phyloP scores from a whole-genome alignment of 2,329 filamentous ascomycete species.

The Apiospora saccharicola region DNA sequence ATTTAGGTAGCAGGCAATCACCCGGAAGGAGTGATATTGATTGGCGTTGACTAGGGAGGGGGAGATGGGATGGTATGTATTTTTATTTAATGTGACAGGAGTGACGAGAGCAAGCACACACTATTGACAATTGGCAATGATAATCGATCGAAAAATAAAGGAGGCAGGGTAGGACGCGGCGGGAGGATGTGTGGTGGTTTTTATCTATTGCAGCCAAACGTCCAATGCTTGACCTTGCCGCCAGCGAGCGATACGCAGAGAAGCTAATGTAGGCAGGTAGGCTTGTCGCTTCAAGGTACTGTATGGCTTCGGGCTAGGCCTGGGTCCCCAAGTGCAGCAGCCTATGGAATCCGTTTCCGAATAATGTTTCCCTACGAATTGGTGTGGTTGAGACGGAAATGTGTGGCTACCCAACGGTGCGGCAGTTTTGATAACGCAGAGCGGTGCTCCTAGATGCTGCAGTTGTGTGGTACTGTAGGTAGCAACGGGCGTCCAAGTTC shows the following conservation, averaged over 20 bases:
- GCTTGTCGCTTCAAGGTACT: background rate
- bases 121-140: constrained; percentile 1
- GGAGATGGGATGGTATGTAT: background rate
- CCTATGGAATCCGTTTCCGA: constrained; percentile 13
- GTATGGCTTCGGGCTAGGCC: background rate
- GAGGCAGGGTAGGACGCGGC: constrained; percentile 5
- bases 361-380: background rate
- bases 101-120: background rate
- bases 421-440: constrained; percentile 4
- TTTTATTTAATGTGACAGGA: background rate
- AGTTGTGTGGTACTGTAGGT: background rate
- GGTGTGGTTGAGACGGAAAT: constrained; percentile 12
- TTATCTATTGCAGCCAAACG: background rate
- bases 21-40: background rate
- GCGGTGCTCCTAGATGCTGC: background rate
- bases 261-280: background rate
- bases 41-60: background rate
- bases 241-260: background rate
- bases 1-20: background rate
- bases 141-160: background rate
- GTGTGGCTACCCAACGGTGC: constrained; percentile 17
- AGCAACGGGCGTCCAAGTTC: background rate
- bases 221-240: background rate
- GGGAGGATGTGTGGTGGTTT: background rate
- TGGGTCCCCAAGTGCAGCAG: background rate